A percentile compares a stretch with the other conserved stretches of the same genome.
These are phyloP conservation scores for Capsicum rhomboideum DNA, from an alignment of 257 asterid species.

Conservation along the genomic window DNA sequence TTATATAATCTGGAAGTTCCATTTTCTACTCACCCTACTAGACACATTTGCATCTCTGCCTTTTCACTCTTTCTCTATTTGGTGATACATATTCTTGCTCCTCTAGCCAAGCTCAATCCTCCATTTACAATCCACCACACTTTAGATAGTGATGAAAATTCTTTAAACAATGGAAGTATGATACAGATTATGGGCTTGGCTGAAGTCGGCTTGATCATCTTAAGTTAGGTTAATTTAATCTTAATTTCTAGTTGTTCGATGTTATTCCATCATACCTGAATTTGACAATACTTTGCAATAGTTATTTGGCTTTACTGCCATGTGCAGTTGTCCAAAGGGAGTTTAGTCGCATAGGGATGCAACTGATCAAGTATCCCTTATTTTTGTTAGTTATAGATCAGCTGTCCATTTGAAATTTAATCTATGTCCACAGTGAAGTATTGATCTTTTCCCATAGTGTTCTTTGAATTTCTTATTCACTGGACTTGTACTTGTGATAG, in stretches of 20 bases:
- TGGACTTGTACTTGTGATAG: slow-evolving; percentile 24
- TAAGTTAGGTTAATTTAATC: background rate
- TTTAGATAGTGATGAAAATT: background rate
- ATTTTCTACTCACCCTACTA: background rate
- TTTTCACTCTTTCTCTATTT: background rate
- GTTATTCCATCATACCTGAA: background rate
- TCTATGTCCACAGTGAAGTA: background rate
- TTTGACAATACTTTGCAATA: background rate
- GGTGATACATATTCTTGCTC: background rate
- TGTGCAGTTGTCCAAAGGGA: background rate
- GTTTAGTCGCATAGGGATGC: background rate
- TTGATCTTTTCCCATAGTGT: background rate
- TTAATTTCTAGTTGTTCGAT: background rate
- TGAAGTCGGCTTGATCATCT: background rate
- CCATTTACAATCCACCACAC: background rate
- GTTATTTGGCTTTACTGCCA: background rate
- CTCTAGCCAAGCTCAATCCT: background rate
- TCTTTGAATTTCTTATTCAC: background rate
- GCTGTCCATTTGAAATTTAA: background rate
- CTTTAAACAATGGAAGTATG: background rate
- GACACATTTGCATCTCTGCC: background rate
- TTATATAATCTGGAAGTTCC: background rate
- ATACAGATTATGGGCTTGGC: background rate
- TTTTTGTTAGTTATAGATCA: background rate
- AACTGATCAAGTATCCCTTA: background rate